A percentile compares a stretch with the other conserved stretches of the same genome.
phyloP scores from a whole-genome alignment of 495 filamentous ascomycete genomes.

The Hypoxylon lienhwacheense region DNA sequence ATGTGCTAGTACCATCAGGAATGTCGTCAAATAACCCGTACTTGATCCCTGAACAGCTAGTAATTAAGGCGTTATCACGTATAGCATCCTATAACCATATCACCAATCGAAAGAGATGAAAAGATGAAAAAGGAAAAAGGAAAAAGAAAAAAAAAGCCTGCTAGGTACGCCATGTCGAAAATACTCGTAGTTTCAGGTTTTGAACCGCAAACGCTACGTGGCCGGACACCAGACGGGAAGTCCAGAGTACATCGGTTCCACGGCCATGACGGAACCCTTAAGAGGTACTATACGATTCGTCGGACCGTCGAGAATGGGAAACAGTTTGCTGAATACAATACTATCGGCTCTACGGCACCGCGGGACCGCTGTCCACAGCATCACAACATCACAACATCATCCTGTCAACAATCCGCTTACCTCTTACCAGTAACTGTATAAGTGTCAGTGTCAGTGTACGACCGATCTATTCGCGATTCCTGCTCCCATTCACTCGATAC shows the following conservation, averaged over 20 bases:
- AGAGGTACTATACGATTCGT: slow-evolving; percentile 2
- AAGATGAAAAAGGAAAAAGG: no score
- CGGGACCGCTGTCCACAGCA: slow-evolving; percentile 13
- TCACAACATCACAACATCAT: not conserved
- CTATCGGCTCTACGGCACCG: slow-evolving; percentile 14
- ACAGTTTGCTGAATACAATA: slow-evolving; percentile 8
- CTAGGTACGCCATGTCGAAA: not conserved
- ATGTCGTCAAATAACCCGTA: no score
- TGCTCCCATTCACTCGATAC: no score
- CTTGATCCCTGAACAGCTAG: no score
- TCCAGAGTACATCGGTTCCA: slow-evolving; percentile 13
- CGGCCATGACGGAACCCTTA: slow-evolving; percentile 18
- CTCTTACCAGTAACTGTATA: no score
- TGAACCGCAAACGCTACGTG: not conserved
- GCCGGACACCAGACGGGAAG: slow-evolving; percentile 16
- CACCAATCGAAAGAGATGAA: no score
- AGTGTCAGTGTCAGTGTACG: no score
- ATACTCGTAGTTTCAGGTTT: slow-evolving; percentile 5
- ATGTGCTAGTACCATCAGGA: no score
- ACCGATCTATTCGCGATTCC: no score
- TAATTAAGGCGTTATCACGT: no score
- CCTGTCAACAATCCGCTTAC: not conserved
- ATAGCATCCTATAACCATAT: no score
- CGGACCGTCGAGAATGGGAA: slow-evolving; percentile 27
- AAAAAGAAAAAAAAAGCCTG: no score